Evolutionary conservation across 331 rosid species (phyloP).

Genomic region (Erythrophleum ivorense): DNA sequence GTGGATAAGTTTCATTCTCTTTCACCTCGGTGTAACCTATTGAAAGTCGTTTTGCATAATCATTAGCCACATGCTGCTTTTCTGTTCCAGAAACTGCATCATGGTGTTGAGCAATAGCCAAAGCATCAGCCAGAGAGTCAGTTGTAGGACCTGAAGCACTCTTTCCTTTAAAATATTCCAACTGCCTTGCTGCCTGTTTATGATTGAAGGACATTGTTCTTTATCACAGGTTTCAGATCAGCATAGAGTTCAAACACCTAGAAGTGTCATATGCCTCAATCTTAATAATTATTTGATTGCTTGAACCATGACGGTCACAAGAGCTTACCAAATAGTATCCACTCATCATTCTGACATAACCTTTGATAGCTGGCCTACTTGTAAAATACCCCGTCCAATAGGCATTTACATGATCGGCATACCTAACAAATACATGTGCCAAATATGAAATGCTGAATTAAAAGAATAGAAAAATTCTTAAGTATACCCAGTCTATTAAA

Average conservation of each 20-base stretch:
- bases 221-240: constrained; percentile 24
- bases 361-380: constrained; percentile 88
- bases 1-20: constrained; percentile 9
- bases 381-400: constrained; percentile 99
- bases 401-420: constrained; percentile 84
- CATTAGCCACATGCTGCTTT: constrained; percentile 65
- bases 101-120: constrained; percentile 64
- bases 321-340: constrained; percentile 84
- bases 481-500: neutral
- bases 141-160: constrained; percentile 66
- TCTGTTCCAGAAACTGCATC: constrained; percentile 61
- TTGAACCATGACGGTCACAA: constrained; percentile 31
- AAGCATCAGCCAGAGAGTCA: constrained; percentile 88
- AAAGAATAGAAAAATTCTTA: neutral
- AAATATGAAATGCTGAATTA: constrained; percentile 19
- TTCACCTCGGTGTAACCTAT: constrained; percentile 59
- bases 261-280: neutral
- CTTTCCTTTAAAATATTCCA: constrained; percentile 83
- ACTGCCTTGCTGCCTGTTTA: constrained; percentile 87
- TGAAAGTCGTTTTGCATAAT: constrained; percentile 67
- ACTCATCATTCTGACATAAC: constrained; percentile 79
- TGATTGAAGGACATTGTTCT: constrained; percentile 30
- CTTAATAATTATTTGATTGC: constrained; percentile 17
- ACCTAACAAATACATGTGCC: constrained; percentile 54
- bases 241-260: neutral